These are phyloP conservation scores for Boletus insuetus DNA, from an alignment of 768 basidiomycete species.

Conservation along the genomic window DNA sequence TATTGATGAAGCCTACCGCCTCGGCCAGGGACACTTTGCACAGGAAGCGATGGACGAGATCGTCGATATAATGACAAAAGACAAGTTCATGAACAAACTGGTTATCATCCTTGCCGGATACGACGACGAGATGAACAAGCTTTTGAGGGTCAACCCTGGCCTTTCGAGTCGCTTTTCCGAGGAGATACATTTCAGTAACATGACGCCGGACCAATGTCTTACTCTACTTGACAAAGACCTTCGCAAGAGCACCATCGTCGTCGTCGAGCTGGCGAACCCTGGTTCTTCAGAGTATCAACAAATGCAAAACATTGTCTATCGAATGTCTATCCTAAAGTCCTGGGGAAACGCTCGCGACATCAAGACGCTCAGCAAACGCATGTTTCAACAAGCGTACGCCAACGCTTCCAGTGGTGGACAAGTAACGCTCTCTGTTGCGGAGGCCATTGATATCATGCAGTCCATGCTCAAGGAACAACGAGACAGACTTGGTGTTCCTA, in stretches of 20 bases:
- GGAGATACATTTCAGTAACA: constrained; percentile 52
- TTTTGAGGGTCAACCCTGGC: constrained; percentile 58
- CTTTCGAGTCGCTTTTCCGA: constrained; percentile 69
- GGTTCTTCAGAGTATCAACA: constrained; percentile 4
- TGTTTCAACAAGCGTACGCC: constrained; percentile 13
- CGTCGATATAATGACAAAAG: constrained; percentile 59
- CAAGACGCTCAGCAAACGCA: constrained; percentile 40
- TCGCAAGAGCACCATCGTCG: constrained; percentile 38
- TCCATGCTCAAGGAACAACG: constrained; percentile 18
- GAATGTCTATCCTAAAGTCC: constrained; percentile 44
- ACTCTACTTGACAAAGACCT: constrained; percentile 48
- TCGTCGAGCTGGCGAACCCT: constrained; percentile 31
- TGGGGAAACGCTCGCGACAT: constrained; percentile 76
- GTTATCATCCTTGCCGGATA: constrained; percentile 72
- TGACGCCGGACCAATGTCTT: constrained; percentile 49
- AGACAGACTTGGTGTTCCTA: constrained; percentile 24
- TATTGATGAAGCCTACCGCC: constrained; percentile 69
- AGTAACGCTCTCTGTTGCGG: neutral
- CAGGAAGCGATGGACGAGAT: constrained; percentile 73
- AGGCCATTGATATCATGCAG: constrained; percentile 11
- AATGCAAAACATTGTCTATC: constrained; percentile 25
- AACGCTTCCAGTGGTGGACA: constrained; percentile 9
- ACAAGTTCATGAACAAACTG: constrained; percentile 54
- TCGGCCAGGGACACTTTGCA: constrained; percentile 59
- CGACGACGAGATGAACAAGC: constrained; percentile 60